Base-by-base conservation (phyloP, 805 yeast species). In the Yarrowia sp. region DNA sequence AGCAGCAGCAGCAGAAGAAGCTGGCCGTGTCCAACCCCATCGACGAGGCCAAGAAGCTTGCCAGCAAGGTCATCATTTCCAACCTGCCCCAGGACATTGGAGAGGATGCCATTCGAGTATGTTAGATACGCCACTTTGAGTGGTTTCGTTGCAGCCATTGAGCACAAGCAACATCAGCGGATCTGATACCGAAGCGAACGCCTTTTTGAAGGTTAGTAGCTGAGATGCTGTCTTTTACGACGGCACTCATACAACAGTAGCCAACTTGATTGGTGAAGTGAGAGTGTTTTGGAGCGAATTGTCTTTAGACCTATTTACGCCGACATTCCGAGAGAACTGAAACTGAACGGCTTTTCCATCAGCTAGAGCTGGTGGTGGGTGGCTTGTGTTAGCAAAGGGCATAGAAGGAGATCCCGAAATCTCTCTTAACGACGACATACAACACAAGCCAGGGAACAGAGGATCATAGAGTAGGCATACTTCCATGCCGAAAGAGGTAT, bases 31-130 rank as follows among this genome's bases (percentile, higher is more conserved):
- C 28, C 17, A 48, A 61, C 57, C 67, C 68, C 45, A 66, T 68
- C 57, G 78, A 75, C 71, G 77, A 78, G 70, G 72, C 76, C 67
- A 68, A 78, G 72, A 85, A 83, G 72, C 68, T 67, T 48, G 77
- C 96, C 66, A 86, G 88, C 68, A 92, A 89, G 76, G 96, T 91
- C 66, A 86, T 89, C 73, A 95, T 92, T 66, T 86, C 90, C 73
- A 90, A 90, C 73, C 81, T 90, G 32, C 74, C 74, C 28, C 65
- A 44, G 36, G 74, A 72, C 65, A 69, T 72, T 39, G 66, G 67
- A 48, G 74, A 72, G 69, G 55, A 53, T 50, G 68, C 68, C 60
- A 71, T 72, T 65, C 65, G 67, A 36, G 66, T 64, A 64, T 55
- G 64, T 44, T 51, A 51, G 28, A 45, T 28, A 44, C 35, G 22